phyloP scores from a whole-genome alignment of 345 rosid genomes.

The Hibiscus syriacus region DNA sequence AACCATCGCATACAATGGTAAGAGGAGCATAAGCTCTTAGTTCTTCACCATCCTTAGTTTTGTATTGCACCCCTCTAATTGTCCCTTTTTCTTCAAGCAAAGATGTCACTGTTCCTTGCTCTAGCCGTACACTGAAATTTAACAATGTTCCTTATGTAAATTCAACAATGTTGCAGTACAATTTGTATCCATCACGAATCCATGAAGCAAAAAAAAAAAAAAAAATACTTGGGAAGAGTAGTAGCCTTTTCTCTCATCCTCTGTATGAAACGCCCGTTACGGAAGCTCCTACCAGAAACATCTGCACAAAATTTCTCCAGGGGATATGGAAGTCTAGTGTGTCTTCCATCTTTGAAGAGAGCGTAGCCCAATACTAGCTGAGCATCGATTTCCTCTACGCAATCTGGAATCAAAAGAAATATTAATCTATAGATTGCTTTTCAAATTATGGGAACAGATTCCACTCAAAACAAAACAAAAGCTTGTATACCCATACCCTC shows the following conservation, averaged over 20 bases:
- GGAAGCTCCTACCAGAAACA: neutral
- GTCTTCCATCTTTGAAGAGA: neutral
- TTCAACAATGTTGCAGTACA: too few species aligned
- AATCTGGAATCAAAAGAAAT: conserved; percentile 23
- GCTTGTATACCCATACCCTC: conserved; percentile 17
- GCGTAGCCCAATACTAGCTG: conserved; percentile 36
- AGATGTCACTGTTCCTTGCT: too few species aligned
- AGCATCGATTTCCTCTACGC: conserved; percentile 38
- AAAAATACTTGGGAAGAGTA: conserved; percentile 26
- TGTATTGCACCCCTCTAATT: too few species aligned
- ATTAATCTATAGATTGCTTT: neutral
- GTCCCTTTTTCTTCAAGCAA: too few species aligned
- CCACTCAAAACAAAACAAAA: neutral
- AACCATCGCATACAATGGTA: too few species aligned
- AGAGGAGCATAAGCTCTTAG: too few species aligned
- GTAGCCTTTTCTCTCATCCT: conserved; percentile 47
- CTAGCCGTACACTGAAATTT: too few species aligned
- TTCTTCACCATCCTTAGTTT: too few species aligned
- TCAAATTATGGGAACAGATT: neutral
- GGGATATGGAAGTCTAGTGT: neutral
- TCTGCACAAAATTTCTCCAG: neutral
- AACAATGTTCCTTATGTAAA: too few species aligned
- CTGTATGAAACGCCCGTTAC: conserved; percentile 3
- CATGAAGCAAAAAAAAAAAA: neutral
- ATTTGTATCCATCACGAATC: neutral